A percentile compares a stretch with the other conserved stretches of the same genome.
These are phyloP conservation scores for Monascus purpureus DNA, from an alignment of 495 filamentous ascomycete species.

Conservation along the genomic window DNA sequence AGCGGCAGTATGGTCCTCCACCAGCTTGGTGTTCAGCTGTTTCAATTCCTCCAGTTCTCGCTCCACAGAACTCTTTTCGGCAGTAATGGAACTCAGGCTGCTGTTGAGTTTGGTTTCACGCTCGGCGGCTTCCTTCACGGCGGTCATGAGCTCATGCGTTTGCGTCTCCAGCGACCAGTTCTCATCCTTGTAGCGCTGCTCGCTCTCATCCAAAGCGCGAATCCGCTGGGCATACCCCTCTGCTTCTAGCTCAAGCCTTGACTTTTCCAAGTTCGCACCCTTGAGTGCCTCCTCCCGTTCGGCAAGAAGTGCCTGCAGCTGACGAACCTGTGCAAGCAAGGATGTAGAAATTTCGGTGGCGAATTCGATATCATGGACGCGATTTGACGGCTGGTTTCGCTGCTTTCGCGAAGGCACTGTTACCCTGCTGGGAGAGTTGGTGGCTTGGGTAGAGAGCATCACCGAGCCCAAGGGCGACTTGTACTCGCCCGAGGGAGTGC, in stretches of 20 bases:
- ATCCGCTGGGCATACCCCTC: constrained; percentile 68
- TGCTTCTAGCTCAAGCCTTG: constrained; percentile 64
- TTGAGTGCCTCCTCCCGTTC: constrained; percentile 82
- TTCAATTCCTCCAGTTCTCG: constrained; percentile 82
- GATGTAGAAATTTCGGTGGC: constrained; percentile 90
- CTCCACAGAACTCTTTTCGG: constrained; percentile 64
- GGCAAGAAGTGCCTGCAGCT: constrained; percentile 65
- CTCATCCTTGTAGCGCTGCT: constrained; percentile 90
- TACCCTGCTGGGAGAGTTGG: constrained; percentile 78
- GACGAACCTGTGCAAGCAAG: constrained; percentile 75
- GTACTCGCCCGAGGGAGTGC: constrained; percentile 49
- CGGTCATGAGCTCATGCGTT: constrained; percentile 63
- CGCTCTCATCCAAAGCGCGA: constrained; percentile 74
- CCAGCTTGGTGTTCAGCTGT: constrained; percentile 56
- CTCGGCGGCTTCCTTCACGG: constrained; percentile 55
- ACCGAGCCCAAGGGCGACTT: constrained; percentile 61
- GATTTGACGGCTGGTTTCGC: constrained; percentile 75
- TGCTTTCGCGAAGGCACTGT: constrained; percentile 71
- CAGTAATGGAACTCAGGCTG: constrained; percentile 46
- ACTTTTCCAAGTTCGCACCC: constrained; percentile 54
- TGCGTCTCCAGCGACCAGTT: constrained; percentile 93
- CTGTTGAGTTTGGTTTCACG: constrained; percentile 69
- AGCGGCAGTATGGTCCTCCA: constrained; percentile 59
- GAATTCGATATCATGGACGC: constrained; percentile 89
- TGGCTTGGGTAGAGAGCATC: constrained; percentile 73